Base-by-base conservation (phyloP, 148 eudicot species). In the Gaultheria prostrata region DNA sequence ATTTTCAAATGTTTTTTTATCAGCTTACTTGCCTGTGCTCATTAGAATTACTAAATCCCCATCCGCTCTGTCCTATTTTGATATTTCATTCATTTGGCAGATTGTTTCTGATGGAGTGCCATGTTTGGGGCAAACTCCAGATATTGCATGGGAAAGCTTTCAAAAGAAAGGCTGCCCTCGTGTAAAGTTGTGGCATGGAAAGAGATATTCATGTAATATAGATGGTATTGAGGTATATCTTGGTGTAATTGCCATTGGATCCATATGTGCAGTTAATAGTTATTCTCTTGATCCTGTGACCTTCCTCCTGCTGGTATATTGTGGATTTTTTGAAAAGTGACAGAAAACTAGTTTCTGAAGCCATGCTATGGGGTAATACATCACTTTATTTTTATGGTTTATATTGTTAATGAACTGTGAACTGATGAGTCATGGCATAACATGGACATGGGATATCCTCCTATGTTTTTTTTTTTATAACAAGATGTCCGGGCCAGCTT, bases 51-150 rank as follows among this genome's bases (percentile, higher is more conserved):
- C 18, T 35, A 46, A 57, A 33, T 51, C 73, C 72, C 5, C 46
- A 12, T 72, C 72, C 45, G n/a, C 63, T 39, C 76, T 4, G n/a
- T 13, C 61, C 51, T 82, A 30, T 81, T 33, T 15, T 33, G n/a
- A 39, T 78, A 12, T 20, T 83, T 18, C 24, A 49, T 78, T 21
- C 65, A 77, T 83, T 79, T 70, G 65, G 69, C 88, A 97, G 99
- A 92, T 97, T 86, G 91, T 89, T 82, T 94, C 95, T 46, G 91
- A 97, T 84, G 91, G 94, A 63, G 89, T 89, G 81, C 88, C 91
- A 30, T 89, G 92, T 80, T 91, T 91, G 51, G 99, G 98, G 82
- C 94, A 91, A 87, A 97, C 99, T 84, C 98, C 99, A 76, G 99
- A 94, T 86, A 92, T 93, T 88, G 99, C 99, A 82, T 97, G 98